phyloP scores from a whole-genome alignment of 306 rosid genomes.

The Vigna radiata region DNA sequence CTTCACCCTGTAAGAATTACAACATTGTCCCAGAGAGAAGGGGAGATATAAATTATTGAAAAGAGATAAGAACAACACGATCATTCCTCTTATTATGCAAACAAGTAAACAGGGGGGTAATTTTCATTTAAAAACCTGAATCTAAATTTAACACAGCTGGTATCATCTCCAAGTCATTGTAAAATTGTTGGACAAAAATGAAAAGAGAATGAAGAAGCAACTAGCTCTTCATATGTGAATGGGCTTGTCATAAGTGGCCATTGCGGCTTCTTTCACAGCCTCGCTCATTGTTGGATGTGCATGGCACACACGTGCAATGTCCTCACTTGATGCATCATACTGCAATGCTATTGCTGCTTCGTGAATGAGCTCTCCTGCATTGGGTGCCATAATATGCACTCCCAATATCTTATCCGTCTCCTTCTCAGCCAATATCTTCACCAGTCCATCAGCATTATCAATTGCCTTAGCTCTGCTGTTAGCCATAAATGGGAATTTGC shows the following conservation, averaged over 20 bases:
- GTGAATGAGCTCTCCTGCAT: constrained; percentile 98
- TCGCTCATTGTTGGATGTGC: constrained; percentile 99
- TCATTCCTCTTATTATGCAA: constrained; percentile 51
- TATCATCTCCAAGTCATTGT: constrained; percentile 56
- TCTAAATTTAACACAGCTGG: constrained; percentile 54
- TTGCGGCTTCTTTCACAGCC: constrained; percentile 98
- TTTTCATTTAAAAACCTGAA: constrained; percentile 56
- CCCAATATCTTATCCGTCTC: constrained; percentile 97
- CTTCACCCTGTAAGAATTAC: constrained; percentile 34
- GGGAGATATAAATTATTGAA: constrained; percentile 55
- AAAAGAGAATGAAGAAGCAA: constrained; percentile 47
- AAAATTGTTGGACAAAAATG: constrained; percentile 56
- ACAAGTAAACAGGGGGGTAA: constrained; percentile 44
- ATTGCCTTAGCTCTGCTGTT: constrained; percentile 99
- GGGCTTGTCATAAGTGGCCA: constrained; percentile 99
- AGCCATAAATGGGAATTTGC: constrained; percentile 96
- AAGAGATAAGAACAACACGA: constrained; percentile 48
- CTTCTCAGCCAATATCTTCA: constrained; percentile 90
- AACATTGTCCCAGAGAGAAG: constrained; percentile 29
- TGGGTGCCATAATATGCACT: constrained; percentile 95
- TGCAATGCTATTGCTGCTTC: constrained; percentile 91
- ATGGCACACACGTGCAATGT: constrained; percentile 98
- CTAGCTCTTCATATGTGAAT: constrained; percentile 76
- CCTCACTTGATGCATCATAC: constrained; percentile 94
- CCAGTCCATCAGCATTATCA: constrained; percentile 93